Conservation (phyloP, 495 filamentous ascomycete species). For the Cercophora newfieldiana region DNA sequence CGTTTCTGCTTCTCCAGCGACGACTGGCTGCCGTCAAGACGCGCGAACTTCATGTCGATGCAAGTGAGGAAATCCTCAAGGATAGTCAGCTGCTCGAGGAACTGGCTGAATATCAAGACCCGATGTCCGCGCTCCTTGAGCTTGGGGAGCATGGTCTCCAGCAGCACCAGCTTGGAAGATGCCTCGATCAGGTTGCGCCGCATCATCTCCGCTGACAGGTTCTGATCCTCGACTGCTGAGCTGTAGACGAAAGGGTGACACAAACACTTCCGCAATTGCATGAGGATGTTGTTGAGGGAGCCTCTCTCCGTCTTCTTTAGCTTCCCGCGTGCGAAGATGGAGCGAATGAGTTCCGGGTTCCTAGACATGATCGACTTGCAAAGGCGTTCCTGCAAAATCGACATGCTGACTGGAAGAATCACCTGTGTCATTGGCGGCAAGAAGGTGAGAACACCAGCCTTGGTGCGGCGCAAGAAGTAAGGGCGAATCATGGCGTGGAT, state of each 20-base stretch:
- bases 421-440: conserved; percentile 91
- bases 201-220: conserved; percentile 48
- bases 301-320: conserved; percentile 69
- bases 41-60: conserved; percentile 67
- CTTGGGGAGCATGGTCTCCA: conserved; percentile 89
- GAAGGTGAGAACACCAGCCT: conserved; percentile 83
- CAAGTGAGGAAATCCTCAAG: conserved; percentile 86
- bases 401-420: conserved; percentile 92
- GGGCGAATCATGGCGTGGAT: conserved; percentile 85
- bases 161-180: conserved; percentile 81
- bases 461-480: conserved; percentile 73
- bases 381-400: conserved; percentile 84
- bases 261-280: conserved; percentile 92
- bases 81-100: conserved; percentile 83
- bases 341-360: conserved; percentile 83
- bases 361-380: conserved; percentile 92
- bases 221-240: conserved; percentile 79
- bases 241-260: conserved; percentile 97
- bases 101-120: conserved; percentile 95
- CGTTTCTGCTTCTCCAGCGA: conserved; percentile 86
- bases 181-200: conserved; percentile 86
- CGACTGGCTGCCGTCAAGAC: conserved; percentile 80
- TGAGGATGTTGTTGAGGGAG: conserved; percentile 87
- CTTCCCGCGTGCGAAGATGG: conserved; percentile 70
- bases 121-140: conserved; percentile 85